These are phyloP conservation scores for Scheffersomyces stipitis DNA, from an alignment of 805 yeast genomes.

Conservation along the genomic window DNA sequence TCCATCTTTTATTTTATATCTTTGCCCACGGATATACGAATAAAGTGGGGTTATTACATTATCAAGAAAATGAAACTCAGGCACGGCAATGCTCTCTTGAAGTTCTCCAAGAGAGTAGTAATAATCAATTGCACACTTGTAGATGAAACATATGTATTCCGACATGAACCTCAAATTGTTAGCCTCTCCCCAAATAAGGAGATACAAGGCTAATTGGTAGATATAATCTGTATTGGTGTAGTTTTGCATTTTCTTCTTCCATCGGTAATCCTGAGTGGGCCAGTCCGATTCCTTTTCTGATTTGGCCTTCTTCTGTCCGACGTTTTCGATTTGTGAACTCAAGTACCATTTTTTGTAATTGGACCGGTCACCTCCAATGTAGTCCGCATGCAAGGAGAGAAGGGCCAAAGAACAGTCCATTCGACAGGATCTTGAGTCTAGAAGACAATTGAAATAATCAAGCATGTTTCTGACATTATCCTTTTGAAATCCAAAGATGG, in stretches of 20 bases:
- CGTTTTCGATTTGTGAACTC: conserved; percentile 75
- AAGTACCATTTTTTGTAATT: conserved; percentile 92
- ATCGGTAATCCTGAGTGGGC: conserved; percentile 36
- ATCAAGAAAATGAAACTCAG: conserved; percentile 30
- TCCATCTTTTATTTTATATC: conserved; percentile 56
- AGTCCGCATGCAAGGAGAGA: conserved; percentile 78
- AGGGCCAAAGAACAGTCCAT: conserved; percentile 71
- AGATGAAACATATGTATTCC: conserved; percentile 36
- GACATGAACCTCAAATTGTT: conserved; percentile 59
- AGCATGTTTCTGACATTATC: conserved; percentile 77
- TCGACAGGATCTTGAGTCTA: conserved; percentile 86
- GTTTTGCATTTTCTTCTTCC: conserved; percentile 66
- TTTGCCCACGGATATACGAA: conserved; percentile 65
- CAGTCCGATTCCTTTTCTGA: not conserved
- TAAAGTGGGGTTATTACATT: conserved; percentile 50
- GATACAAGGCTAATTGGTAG: conserved; percentile 62
- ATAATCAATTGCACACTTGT: conserved; percentile 25
- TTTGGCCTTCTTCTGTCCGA: conserved; percentile 42
- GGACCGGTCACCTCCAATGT: conserved; percentile 86
- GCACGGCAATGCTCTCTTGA: conserved; percentile 1
- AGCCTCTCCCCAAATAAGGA: conserved; percentile 76
- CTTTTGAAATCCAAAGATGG: conserved; percentile 79
- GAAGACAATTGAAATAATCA: conserved; percentile 74
- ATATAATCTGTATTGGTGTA: conserved; percentile 57
- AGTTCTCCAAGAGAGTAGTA: conserved; percentile 18